Percentiles rank a stretch among this genome's conserved stretches.
Evolutionary conservation across 306 rosid species (phyloP).

Genomic region (Trifolium repens): DNA sequence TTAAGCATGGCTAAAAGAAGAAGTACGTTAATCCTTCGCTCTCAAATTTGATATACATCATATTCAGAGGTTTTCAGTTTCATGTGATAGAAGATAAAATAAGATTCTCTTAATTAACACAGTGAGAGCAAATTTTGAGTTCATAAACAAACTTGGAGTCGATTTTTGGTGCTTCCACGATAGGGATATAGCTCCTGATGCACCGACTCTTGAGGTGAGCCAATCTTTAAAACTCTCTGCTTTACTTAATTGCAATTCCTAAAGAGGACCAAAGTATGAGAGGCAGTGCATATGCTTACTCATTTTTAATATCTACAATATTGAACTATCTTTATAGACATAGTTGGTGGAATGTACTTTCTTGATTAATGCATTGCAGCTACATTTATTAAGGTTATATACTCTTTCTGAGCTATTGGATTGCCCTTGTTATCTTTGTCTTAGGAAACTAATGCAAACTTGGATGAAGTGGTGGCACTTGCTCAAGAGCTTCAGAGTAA

Average conservation of each 20-base stretch:
- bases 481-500: constrained; percentile 85
- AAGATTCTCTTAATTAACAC: constrained; percentile 35
- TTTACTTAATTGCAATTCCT: background rate
- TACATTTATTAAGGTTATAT: background rate
- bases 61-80: constrained; percentile 6
- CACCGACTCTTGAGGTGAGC: constrained; percentile 69
- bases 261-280: constrained; percentile 15
- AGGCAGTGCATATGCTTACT: constrained; percentile 29
- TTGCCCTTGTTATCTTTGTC: constrained; percentile 27
- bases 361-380: constrained; percentile 19
- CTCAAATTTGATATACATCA: constrained; percentile 17
- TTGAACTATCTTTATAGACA: constrained; percentile 14
- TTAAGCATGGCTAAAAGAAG: constrained; percentile 92
- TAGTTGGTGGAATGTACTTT: constrained; percentile 24
- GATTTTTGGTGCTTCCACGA: constrained; percentile 95
- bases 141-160: constrained; percentile 85
- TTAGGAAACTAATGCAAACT: constrained; percentile 88
- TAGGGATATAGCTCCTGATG: constrained; percentile 94
- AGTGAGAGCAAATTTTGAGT: constrained; percentile 97
- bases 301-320: constrained; percentile 19
- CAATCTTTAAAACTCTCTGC: constrained; percentile 4
- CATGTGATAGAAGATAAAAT: constrained; percentile 10
- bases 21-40: constrained; percentile 55
- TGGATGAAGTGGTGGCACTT: constrained; percentile 92
- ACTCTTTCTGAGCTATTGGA: constrained; percentile 34